Conservation (phyloP, 768 basidiomycete genomes). For the Cantharellus anzutake region DNA sequence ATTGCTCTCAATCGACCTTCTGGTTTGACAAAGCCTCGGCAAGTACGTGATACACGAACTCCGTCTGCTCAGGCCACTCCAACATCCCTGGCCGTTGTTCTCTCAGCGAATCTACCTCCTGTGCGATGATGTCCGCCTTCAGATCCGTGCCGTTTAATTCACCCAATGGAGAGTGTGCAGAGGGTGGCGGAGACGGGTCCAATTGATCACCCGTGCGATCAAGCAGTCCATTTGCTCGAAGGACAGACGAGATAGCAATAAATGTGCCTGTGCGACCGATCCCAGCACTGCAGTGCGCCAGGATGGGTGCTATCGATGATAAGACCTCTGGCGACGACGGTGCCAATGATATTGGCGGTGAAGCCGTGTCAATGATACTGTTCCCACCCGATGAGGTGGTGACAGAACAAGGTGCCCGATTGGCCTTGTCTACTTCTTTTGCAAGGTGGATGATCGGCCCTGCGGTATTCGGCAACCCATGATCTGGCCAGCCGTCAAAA, state of each 20-base stretch:
- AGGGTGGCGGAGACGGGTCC: constrained; percentile 9
- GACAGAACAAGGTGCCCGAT: neutral
- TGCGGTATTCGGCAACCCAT: constrained; percentile 39
- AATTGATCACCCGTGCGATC: neutral
- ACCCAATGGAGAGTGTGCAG: constrained; percentile 16
- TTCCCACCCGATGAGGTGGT: constrained; percentile 37
- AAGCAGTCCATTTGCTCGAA: constrained; percentile 14
- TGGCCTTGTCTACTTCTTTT: neutral
- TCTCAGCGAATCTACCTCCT: constrained; percentile 57
- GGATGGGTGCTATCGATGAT: constrained; percentile 26
- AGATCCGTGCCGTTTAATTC: constrained; percentile 25
- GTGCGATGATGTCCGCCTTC: constrained; percentile 36
- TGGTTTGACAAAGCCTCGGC: neutral
- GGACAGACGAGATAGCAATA: constrained; percentile 71
- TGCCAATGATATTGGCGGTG: constrained; percentile 35
- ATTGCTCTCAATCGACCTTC: too few species aligned
- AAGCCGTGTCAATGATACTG: constrained; percentile 64
- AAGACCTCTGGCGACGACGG: constrained; percentile 26
- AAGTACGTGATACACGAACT: neutral
- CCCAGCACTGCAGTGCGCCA: constrained; percentile 89
- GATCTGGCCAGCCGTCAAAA: constrained; percentile 68
- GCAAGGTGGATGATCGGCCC: neutral
- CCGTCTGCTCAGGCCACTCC: constrained; percentile 7
- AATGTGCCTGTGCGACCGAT: constrained; percentile 91
- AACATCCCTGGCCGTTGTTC: constrained; percentile 78